A percentile compares a stretch with the other conserved stretches of the same genome.
Conservation (phyloP, 2,329 filamentous ascomycete species). For the Escovopsis sp. region DNA sequence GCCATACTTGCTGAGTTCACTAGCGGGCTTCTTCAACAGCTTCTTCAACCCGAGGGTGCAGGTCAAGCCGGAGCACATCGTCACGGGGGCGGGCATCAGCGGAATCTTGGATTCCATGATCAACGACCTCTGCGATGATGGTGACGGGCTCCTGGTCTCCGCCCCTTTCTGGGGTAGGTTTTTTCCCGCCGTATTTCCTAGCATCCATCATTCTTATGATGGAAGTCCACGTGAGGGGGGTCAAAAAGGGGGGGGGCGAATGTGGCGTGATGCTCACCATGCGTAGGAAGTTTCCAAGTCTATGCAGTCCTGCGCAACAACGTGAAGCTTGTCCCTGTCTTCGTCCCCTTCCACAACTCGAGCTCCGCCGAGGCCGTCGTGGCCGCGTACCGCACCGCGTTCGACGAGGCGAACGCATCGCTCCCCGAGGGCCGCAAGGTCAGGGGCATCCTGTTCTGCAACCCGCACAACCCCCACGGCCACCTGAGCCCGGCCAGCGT, state of each 20-base stretch:
- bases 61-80: slow-evolving; percentile 1
- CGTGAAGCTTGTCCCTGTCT: slow-evolving; percentile 2
- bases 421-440: neutral
- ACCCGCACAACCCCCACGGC: slow-evolving; percentile 4
- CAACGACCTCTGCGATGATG: slow-evolving; percentile 3
- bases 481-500: slow-evolving; percentile 3
- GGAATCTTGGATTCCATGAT: slow-evolving; percentile 2
- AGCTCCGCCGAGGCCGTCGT: neutral
- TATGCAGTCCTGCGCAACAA: slow-evolving; percentile 2
- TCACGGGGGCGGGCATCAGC: slow-evolving; percentile 1
- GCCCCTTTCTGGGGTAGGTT: slow-evolving; percentile 4
- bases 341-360: neutral
- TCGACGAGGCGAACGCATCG: neutral
- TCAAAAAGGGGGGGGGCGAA: neutral
- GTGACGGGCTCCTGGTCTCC: slow-evolving; percentile 2
- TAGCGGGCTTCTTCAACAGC: slow-evolving; percentile 2
- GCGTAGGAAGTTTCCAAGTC: neutral
- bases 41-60: slow-evolving; percentile 1
- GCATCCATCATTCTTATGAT: too few species aligned
- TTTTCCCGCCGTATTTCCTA: too few species aligned
- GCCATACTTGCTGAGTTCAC: neutral
- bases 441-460: slow-evolving; percentile 3
- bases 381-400: slow-evolving; percentile 1
- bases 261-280: neutral
- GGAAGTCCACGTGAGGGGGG: neutral